Conservation (phyloP, 2,329 filamentous ascomycete species). For the Aspergillus pseudoglaucus region DNA sequence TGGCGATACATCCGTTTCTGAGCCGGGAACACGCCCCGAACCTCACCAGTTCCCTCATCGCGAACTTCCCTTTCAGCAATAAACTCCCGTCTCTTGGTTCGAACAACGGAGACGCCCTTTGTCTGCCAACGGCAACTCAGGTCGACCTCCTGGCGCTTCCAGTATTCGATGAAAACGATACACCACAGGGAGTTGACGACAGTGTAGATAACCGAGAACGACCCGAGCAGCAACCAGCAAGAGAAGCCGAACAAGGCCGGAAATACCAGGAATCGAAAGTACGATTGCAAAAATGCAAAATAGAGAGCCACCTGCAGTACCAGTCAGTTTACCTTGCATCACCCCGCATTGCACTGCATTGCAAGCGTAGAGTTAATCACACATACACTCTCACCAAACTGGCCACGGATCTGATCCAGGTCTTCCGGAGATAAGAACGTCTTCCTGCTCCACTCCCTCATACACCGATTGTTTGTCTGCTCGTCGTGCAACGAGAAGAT, state of each 20-base stretch:
- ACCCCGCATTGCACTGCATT: too few species aligned
- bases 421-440: constrained; percentile 51
- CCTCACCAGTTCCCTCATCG: constrained; percentile 79
- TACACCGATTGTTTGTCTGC: constrained; percentile 68
- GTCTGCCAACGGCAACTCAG: constrained; percentile 87
- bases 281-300: constrained; percentile 91
- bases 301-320: constrained; percentile 71
- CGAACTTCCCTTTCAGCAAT: constrained; percentile 67
- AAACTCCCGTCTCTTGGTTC: constrained; percentile 71
- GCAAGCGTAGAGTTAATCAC: too few species aligned
- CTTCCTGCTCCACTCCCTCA: constrained; percentile 63
- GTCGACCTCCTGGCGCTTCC: constrained; percentile 89
- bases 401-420: constrained; percentile 66
- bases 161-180: constrained; percentile 87
- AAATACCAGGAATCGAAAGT: constrained; percentile 78
- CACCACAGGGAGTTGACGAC: constrained; percentile 77
- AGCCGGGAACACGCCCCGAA: constrained; percentile 67
- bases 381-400: constrained; percentile 60
- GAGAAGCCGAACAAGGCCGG: constrained; percentile 73
- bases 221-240: constrained; percentile 74
- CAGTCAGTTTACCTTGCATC: too few species aligned
- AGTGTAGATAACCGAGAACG: constrained; percentile 78
- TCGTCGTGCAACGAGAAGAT: constrained; percentile 78
- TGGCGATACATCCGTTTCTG: constrained; percentile 73
- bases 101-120: constrained; percentile 75